phyloP scores from a whole-genome alignment of 331 rosid species.

The Acacia pycnantha region DNA sequence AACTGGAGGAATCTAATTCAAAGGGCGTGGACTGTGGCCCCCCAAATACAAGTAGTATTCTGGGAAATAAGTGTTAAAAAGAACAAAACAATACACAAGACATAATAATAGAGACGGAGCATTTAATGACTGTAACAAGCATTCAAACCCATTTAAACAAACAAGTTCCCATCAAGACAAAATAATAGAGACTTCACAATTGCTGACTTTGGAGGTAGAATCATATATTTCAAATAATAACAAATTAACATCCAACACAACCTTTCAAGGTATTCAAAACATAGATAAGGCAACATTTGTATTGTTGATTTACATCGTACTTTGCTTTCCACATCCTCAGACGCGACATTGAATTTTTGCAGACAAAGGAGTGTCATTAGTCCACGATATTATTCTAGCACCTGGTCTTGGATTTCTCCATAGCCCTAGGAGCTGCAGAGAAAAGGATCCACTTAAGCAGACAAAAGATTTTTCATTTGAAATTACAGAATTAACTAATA shows the following conservation, averaged over 20 bases:
- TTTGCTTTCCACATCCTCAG: slow-evolving; percentile 13
- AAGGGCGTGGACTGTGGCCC: not conserved
- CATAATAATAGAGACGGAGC: too few species aligned
- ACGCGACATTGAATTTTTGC: slow-evolving; percentile 2
- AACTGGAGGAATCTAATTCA: not conserved
- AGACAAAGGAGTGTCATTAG: slow-evolving; percentile 34
- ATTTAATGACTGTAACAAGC: slow-evolving; percentile 11
- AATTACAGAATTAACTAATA: not conserved
- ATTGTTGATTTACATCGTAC: slow-evolving; percentile 16
- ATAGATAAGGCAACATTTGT: slow-evolving; percentile 39
- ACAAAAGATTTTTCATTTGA: not conserved
- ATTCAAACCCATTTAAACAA: slow-evolving; percentile 43
- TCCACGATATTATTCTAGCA: slow-evolving; percentile 33
- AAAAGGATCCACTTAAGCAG: not conserved
- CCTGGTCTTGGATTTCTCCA: slow-evolving; percentile 78
- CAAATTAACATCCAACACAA: slow-evolving; percentile 34
- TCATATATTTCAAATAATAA: slow-evolving; percentile 35
- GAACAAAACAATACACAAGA: slow-evolving; percentile 1
- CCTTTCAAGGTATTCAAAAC: slow-evolving; percentile 29
- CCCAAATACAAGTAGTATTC: not conserved
- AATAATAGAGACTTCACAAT: slow-evolving; percentile 44
- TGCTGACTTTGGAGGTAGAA: slow-evolving; percentile 39
- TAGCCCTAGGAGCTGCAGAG: slow-evolving; percentile 72
- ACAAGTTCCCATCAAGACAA: slow-evolving; percentile 36
- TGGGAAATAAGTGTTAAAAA: not conserved